Base-by-base conservation (phyloP, 1,284 basidiomycete species). In the Vanrija pseudolonga region DNA sequence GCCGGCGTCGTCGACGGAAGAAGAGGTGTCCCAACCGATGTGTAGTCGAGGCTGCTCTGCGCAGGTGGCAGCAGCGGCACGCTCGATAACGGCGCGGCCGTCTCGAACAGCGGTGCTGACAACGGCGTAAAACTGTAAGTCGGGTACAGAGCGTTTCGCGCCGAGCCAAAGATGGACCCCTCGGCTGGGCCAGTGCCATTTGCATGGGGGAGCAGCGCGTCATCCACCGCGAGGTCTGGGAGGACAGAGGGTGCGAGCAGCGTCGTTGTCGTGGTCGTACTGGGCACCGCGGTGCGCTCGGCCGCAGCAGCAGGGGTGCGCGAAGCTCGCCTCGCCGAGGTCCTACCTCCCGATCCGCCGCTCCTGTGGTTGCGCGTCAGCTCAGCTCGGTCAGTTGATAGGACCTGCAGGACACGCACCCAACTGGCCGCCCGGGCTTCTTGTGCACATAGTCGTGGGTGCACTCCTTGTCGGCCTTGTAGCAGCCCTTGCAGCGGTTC, bases 391-490 rank as follows among this genome's bases (percentile, higher is more conserved):
- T 12, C 17, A 47, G 26, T 20, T 17, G 23, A 24, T 47, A 36
- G n/a, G n/a, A n/a, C n/a, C 9, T 12, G 26, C 26, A 26, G n/a
- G n/a, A 19, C 9, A 43, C 56, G n/a, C 53, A 50, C 46, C 59
- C 59, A 14, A 52, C 8, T 6, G 59, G 59, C 9, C 59, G 46
- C 0, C 59, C 59, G 2, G 59, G 59, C 47, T 57, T 54, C 47
- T 60, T 60, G 50, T 55, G 55, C 22, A 57, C 47, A 32, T 60
- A 60, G 15, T 49, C 41, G 45, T 44, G 38, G 17, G 55, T 57
- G 40, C 59, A 60, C 17, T 28, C 37, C 39, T 47, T 52, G 26
- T 47, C 44, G 14, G 49, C 49, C 5, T 39, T 6, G 22, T 51
- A 56, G 23, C 54, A 56, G 9, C 54, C 41, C 23, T 51, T 50